Percentiles rank a stretch among this genome's conserved stretches.
phyloP scores from a whole-genome alignment of 768 basidiomycete species.

The Serendipita sp. region DNA sequence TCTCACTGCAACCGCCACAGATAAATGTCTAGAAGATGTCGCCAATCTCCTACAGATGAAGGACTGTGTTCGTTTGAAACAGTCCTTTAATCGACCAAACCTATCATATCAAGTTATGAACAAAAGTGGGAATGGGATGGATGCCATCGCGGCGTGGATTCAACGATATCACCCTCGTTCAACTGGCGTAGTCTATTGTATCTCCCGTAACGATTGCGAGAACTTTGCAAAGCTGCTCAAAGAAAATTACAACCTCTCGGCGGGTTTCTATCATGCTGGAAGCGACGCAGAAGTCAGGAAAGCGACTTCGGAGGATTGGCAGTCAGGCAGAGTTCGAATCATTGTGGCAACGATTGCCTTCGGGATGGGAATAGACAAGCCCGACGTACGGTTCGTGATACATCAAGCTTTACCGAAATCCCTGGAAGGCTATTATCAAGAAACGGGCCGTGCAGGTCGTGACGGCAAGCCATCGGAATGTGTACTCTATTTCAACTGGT shows the following conservation, averaged over 20 bases:
- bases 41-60: conserved; percentile 47
- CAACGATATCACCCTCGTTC: conserved; percentile 35
- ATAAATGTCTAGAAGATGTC: conserved; percentile 64
- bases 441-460: conserved; percentile 91
- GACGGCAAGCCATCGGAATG: conserved; percentile 77
- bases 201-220: conserved; percentile 60
- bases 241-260: conserved; percentile 39
- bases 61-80: conserved; percentile 42
- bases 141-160: conserved; percentile 53
- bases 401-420: conserved; percentile 71
- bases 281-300: conserved; percentile 49
- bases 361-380: conserved; percentile 63
- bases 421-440: conserved; percentile 86
- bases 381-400: conserved; percentile 73
- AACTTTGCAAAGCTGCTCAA: conserved; percentile 54
- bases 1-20: conserved; percentile 86
- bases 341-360: conserved; percentile 95
- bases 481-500: conserved; percentile 55
- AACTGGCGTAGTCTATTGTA: conserved; percentile 77
- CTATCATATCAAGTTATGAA: conserved; percentile 52
- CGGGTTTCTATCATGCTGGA: conserved; percentile 76
- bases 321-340: conserved; percentile 49
- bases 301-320: conserved; percentile 55
- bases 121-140: conserved; percentile 32
- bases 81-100: conserved; percentile 92